Base-by-base conservation (phyloP, 768 basidiomycete species). In the Crucibulum laeve region DNA sequence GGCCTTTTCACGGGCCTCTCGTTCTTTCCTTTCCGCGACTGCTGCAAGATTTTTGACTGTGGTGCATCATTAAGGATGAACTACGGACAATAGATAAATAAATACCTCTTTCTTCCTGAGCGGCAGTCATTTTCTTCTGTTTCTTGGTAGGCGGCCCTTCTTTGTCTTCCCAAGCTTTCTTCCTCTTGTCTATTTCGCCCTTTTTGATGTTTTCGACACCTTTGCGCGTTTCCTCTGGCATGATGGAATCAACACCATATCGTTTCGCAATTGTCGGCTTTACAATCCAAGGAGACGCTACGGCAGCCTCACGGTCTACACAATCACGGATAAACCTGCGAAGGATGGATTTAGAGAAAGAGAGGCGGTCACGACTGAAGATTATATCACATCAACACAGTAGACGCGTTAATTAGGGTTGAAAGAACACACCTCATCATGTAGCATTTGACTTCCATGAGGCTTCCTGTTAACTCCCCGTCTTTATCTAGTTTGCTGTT, bases 261-360 rank as follows among this genome's bases (percentile, higher is more conserved):
- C 83, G 79, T 46, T 77, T 76, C 1, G 92, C 94, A 44, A 98
- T 87, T 4, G 73, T 66, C 1, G 79, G 79, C 61, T 97, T 97
- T 23, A 98, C 93, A 1, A 83, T 85, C 96, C 96, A 99, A 4
- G 96, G 95, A 1, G 91, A 90, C 5, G 91, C 92, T 21, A 95
- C 86, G 6, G 91, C 87, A 13, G 91, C 76, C 52, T 95, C 92
- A 25, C 96, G 83, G 55, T 91, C 87, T 2, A 99, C 87, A 54
- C 92, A 95, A 58, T 98, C 96, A 49, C 91, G 84, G 45, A 99
- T 89, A 65, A 95, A 97, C 13, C 93, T 86, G 51, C 93, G 90
- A 22, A 99, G 79, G 53, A 98, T 95, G 14, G 93, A 93, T 64
- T 98, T 97, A 22, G 92, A 95, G 66, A 98, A 98, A 15, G 91